phyloP scores from a whole-genome alignment of 768 basidiomycete genomes.

The Lactifluus pinguis region DNA sequence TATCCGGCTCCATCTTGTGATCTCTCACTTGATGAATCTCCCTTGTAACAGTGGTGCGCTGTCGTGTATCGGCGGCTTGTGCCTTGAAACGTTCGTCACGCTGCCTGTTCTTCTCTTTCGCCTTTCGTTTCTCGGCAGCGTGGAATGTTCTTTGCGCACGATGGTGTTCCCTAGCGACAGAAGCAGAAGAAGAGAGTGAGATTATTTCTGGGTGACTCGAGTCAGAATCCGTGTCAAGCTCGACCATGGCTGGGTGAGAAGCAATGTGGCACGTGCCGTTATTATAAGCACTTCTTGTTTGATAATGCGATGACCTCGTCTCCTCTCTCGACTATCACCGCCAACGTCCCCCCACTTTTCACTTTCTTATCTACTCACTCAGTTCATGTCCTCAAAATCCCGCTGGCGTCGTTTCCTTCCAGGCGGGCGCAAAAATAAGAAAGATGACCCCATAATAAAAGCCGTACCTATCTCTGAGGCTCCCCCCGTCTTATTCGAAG shows the following conservation, averaged over 20 bases:
- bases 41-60: neutral
- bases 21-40: neutral
- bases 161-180: constrained; percentile 5
- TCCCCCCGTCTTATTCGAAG: neutral
- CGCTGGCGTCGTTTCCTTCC: constrained; percentile 15
- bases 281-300: neutral
- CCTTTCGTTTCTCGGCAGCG: constrained; percentile 7
- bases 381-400: constrained; percentile 2
- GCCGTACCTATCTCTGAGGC: constrained; percentile 11
- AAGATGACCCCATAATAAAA: constrained; percentile 6
- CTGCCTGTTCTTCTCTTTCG: constrained; percentile 12
- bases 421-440: constrained; percentile 6
- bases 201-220: constrained; percentile 14
- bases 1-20: constrained; percentile 2
- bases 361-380: neutral
- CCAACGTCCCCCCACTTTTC: neutral
- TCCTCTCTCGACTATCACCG: neutral
- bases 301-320: neutral
- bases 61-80: constrained; percentile 11
- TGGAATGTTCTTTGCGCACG: constrained; percentile 6
- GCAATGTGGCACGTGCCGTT: constrained; percentile 1
- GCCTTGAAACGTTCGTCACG: constrained; percentile 16
- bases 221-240: constrained; percentile 13
- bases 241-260: neutral
- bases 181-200: constrained; percentile 15